These are phyloP conservation scores for Comarum palustre DNA, from an alignment of 306 rosid species.

Conservation along the genomic window DNA sequence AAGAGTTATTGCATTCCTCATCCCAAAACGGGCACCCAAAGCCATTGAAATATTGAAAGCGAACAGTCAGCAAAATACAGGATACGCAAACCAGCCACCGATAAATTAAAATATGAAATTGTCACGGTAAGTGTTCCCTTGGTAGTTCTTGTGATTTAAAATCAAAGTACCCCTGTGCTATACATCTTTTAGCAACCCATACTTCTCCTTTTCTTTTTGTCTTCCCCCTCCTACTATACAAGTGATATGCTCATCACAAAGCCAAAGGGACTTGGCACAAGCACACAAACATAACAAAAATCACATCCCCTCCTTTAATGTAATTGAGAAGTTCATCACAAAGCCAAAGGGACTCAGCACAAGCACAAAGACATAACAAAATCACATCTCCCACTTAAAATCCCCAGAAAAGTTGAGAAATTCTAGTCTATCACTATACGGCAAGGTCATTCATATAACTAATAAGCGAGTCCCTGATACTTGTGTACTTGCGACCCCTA, in stretches of 20 bases:
- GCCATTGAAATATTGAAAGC: neutral
- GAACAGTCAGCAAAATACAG: neutral
- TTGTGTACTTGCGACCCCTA: neutral
- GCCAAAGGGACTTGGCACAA: neutral
- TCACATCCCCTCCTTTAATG: neutral
- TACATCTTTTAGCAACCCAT: neutral
- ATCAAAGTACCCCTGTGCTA: neutral
- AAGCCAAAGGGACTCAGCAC: neutral
- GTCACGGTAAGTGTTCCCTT: neutral
- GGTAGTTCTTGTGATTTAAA: neutral
- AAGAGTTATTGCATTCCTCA: neutral
- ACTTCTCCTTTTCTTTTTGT: neutral
- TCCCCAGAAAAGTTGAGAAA: neutral
- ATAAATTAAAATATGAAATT: neutral
- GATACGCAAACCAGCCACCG: neutral
- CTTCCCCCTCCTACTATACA: neutral
- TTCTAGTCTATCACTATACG: neutral
- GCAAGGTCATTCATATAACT: neutral
- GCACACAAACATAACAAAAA: neutral
- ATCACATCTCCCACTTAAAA: neutral
- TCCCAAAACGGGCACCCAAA: neutral
- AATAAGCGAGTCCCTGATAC: neutral
- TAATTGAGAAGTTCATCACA: neutral
- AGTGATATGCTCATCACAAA: neutral
- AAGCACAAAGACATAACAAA: neutral